Conservation (phyloP, 768 basidiomycete species). For the Baorangia bicolor region DNA sequence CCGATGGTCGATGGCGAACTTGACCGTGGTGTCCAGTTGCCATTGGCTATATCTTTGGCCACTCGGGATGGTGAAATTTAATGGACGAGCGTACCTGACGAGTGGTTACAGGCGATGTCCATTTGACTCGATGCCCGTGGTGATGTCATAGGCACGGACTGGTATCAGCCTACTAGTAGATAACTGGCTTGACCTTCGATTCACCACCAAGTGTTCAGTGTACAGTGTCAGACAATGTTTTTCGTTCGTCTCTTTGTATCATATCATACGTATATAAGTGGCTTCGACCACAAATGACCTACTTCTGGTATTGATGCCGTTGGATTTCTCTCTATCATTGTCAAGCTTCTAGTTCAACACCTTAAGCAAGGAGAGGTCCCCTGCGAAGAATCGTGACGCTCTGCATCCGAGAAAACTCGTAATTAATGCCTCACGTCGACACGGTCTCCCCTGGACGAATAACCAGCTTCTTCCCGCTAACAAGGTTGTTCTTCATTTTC, state of each 20-base stretch:
- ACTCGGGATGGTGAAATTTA: not conserved
- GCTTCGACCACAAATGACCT: no score
- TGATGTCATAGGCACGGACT: not conserved
- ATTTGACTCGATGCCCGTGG: not conserved
- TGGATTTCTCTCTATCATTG: no score
- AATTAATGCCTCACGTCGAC: no score
- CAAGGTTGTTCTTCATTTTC: conserved; percentile 30
- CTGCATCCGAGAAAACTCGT: no score
- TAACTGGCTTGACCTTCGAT: no score
- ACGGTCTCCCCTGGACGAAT: conserved; percentile 32
- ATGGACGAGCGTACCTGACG: not conserved
- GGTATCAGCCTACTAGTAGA: no score
- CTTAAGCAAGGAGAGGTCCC: not conserved
- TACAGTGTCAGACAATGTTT: no score
- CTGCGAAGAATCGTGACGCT: not conserved
- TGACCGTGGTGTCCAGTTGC: conserved; percentile 31
- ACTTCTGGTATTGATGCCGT: no score
- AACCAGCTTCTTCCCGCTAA: conserved; percentile 29
- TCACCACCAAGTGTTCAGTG: no score
- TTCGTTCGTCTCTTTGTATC: no score
- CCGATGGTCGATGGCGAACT: conserved; percentile 36
- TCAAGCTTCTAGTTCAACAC: no score
- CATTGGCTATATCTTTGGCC: conserved; percentile 21
- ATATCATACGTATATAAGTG: no score
- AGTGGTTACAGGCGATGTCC: not conserved